A percentile compares a stretch with the other conserved stretches of the same genome.
Conservation (phyloP, 805 yeast genomes). For the Metschnikowia rubicola region DNA sequence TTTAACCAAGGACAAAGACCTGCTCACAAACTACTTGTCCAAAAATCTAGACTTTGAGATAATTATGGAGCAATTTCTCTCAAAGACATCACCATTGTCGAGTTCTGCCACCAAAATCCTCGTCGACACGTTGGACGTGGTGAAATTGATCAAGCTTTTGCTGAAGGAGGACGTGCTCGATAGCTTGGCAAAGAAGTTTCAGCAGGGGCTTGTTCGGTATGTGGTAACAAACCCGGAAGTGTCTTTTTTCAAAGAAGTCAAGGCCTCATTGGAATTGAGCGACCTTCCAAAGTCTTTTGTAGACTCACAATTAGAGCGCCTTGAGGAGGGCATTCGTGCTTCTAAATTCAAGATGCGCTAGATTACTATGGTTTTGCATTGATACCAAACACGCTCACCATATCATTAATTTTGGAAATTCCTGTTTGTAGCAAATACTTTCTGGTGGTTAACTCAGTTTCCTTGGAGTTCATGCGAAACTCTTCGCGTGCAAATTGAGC, state of each 20-base stretch:
- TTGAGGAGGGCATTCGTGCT: conserved; percentile 13
- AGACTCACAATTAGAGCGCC: conserved; percentile 5
- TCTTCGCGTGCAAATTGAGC: conserved; percentile 31
- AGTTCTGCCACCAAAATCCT: conserved; percentile 11
- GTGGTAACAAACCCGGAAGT: conserved; percentile 10
- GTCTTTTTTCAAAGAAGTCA: conserved; percentile 10
- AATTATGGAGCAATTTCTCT: conserved; percentile 18
- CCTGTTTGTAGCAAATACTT: conserved; percentile 38
- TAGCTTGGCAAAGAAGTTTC: conserved; percentile 7
- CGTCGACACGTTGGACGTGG: conserved; percentile 12
- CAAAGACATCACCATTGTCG: conserved; percentile 17
- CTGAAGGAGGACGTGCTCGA: conserved; percentile 8
- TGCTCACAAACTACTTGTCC: conserved; percentile 25
- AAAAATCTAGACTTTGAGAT: conserved; percentile 32
- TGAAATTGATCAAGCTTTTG: conserved; percentile 11
- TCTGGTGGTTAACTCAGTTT: conserved; percentile 33
- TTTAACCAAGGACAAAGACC: conserved; percentile 21
- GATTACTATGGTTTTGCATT: conserved; percentile 4
- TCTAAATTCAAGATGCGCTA: conserved; percentile 13
- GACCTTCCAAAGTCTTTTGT: conserved; percentile 4
- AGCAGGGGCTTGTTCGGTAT: conserved; percentile 10
- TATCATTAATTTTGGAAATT: conserved; percentile 23
- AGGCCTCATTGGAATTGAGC: background rate
- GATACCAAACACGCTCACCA: conserved; percentile 23
- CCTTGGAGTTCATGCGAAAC: conserved; percentile 26